Evolutionary conservation across 169 alveolate genomes (phyloP).

Genomic region (Neospora caninum): DNA sequence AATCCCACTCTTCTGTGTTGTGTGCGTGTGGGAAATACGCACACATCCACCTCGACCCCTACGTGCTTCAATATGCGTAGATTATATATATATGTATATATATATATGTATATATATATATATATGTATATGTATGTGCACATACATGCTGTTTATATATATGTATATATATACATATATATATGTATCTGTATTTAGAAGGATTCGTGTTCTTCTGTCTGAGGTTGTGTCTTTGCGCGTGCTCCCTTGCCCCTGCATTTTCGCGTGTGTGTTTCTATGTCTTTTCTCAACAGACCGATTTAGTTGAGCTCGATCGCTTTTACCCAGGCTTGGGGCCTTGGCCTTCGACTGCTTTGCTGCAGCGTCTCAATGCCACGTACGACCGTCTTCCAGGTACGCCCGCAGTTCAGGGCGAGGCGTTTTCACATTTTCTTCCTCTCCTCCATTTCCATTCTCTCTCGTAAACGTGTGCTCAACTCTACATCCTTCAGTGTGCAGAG

Average conservation of each 20-base stretch:
- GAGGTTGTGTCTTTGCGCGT: neutral
- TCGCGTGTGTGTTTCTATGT: neutral
- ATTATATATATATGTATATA: neutral
- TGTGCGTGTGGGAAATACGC: too few species aligned
- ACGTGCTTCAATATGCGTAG: too few species aligned
- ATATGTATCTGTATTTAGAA: neutral
- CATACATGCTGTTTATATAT: neutral
- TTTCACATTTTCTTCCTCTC: neutral
- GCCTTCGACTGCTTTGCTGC: slow-evolving; percentile 8
- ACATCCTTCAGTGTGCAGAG: too few species aligned
- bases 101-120: neutral
- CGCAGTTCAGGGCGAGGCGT: neutral
- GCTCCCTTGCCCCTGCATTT: neutral
- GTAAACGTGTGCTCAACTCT: too few species aligned
- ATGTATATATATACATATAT: neutral
- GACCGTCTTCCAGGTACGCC: neutral
- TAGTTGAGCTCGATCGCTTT: neutral
- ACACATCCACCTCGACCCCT: too few species aligned
- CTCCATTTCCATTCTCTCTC: too few species aligned
- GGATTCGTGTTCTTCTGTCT: neutral
- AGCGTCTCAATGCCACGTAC: slow-evolving; percentile 4
- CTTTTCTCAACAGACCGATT: neutral
- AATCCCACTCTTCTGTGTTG: too few species aligned
- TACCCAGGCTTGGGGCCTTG: slow-evolving; percentile 24
- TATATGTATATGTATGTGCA: neutral